These are phyloP conservation scores for Kwoniella bestiolae DNA, from an alignment of 768 basidiomycete genomes.

Conservation along the genomic window DNA sequence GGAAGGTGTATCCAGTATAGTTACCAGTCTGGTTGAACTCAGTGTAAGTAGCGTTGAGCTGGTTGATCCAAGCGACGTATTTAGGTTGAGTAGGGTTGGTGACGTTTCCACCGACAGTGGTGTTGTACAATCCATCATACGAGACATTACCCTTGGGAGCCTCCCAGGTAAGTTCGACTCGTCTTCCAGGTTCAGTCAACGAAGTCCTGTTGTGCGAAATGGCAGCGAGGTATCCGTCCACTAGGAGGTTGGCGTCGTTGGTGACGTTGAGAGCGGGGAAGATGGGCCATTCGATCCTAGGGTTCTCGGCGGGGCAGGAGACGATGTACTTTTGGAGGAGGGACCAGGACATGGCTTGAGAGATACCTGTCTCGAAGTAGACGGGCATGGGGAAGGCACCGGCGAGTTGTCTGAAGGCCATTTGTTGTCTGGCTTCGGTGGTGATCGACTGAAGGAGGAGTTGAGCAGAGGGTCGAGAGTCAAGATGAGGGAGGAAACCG, in stretches of 20 bases:
- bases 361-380: conserved; percentile 65
- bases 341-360: conserved; percentile 70
- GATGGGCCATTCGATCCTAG: conserved; percentile 63
- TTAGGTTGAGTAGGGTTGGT: conserved; percentile 58
- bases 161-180: conserved; percentile 65
- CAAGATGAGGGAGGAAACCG: conserved; percentile 69
- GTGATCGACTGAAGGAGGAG: conserved; percentile 66
- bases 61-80: conserved; percentile 67
- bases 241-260: conserved; percentile 57
- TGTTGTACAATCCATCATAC: conserved; percentile 64
- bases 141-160: conserved; percentile 63
- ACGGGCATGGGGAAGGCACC: conserved; percentile 66
- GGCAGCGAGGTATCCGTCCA: conserved; percentile 58
- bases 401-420: conserved; percentile 68
- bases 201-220: conserved; percentile 66
- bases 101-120: conserved; percentile 58
- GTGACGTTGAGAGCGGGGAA: conserved; percentile 66
- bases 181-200: conserved; percentile 61
- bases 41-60: conserved; percentile 68
- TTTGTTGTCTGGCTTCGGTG: conserved; percentile 69
- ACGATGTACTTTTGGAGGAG: conserved; percentile 64
- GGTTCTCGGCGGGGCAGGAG: conserved; percentile 64
- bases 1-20: conserved; percentile 60
- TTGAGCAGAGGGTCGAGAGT: conserved; percentile 64
- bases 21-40: conserved; percentile 61